phyloP scores from a whole-genome alignment of 352 stramenopile genomes.

The Phytophthora meadii region DNA sequence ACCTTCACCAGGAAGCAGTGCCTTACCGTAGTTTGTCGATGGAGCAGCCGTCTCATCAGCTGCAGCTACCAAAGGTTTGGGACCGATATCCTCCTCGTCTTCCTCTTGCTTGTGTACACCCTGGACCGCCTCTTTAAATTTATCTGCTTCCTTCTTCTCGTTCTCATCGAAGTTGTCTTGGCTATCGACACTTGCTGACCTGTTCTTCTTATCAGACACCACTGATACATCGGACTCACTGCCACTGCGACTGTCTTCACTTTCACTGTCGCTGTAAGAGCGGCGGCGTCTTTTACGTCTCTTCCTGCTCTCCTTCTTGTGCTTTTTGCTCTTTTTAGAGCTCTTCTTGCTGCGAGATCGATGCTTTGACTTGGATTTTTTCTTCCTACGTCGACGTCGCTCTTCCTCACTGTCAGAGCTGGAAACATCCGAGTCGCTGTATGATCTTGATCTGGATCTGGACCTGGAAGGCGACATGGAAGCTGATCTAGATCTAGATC shows the following conservation, averaged over 20 bases:
- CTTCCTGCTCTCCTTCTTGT: conserved; percentile 40
- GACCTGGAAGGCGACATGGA: conserved; percentile 17
- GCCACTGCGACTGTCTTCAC: conserved; percentile 29
- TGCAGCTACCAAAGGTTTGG: conserved; percentile 70
- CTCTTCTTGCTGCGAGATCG: conserved; percentile 52
- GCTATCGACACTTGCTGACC: conserved; percentile 21
- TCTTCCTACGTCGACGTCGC: conserved; percentile 44
- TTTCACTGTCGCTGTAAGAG: conserved; percentile 38
- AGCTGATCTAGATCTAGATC: conserved; percentile 19
- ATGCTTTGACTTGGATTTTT: conserved; percentile 42
- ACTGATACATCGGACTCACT: conserved; percentile 35
- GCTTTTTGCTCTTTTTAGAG: conserved; percentile 42
- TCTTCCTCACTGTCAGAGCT: conserved; percentile 41
- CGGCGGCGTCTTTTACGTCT: conserved; percentile 33
- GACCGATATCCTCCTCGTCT: conserved; percentile 89
- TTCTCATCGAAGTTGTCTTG: conserved; percentile 46
- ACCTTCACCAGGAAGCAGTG: conserved; percentile 93
- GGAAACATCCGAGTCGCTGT: conserved; percentile 35
- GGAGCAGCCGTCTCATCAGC: conserved; percentile 47
- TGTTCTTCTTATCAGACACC: conserved; percentile 36
- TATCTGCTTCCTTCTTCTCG: conserved; percentile 78
- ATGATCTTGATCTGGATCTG: conserved; percentile 19
- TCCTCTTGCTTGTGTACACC: conserved; percentile 60
- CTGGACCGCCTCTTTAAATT: conserved; percentile 92
- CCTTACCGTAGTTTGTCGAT: conserved; percentile 91